Evolutionary conservation across 768 basidiomycete genomes (phyloP).

Genomic region (Boletus sp.): DNA sequence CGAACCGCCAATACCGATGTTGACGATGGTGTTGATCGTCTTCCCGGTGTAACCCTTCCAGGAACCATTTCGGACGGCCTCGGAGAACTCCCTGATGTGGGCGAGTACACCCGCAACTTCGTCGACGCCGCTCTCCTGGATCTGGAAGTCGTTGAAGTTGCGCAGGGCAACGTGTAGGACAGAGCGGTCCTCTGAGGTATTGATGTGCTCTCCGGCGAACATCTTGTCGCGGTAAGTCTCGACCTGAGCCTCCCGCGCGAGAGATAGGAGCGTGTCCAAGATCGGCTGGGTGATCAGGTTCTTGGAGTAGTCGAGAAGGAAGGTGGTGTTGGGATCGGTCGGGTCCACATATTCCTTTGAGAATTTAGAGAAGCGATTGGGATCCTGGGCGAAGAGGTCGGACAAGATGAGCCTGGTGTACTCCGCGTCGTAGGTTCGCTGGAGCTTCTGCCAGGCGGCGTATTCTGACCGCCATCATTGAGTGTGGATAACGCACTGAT

Average conservation of each 20-base stretch:
- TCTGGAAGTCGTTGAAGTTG: constrained; percentile 72
- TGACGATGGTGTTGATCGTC: constrained; percentile 90
- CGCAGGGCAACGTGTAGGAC: constrained; percentile 95
- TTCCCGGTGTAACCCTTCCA: constrained; percentile 99
- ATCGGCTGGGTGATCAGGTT: constrained; percentile 90
- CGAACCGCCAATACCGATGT: constrained; percentile 98
- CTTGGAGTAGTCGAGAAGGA: constrained; percentile 97
- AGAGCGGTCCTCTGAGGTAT: constrained; percentile 96
- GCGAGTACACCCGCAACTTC: constrained; percentile 81
- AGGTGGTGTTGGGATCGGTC: constrained; percentile 64
- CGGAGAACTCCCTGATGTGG: constrained; percentile 90
- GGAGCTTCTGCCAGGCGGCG: constrained; percentile 86
- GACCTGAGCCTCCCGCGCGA: constrained; percentile 84
- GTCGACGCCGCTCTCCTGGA: constrained; percentile 75
- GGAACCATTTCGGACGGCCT: constrained; percentile 76
- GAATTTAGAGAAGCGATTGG: constrained; percentile 83
- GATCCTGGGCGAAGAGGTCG: constrained; percentile 90
- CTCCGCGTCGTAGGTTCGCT: constrained; percentile 75
- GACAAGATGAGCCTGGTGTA: constrained; percentile 76
- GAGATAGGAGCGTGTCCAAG: constrained; percentile 69
- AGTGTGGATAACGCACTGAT: background rate
- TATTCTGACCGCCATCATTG: constrained; percentile 57
- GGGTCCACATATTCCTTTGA: constrained; percentile 71
- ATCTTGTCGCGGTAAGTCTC: constrained; percentile 87
- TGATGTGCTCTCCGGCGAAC: constrained; percentile 96